These are phyloP conservation scores for Bipolaris zeicola DNA, from an alignment of 2,329 filamentous ascomycete species.

Conservation along the genomic window DNA sequence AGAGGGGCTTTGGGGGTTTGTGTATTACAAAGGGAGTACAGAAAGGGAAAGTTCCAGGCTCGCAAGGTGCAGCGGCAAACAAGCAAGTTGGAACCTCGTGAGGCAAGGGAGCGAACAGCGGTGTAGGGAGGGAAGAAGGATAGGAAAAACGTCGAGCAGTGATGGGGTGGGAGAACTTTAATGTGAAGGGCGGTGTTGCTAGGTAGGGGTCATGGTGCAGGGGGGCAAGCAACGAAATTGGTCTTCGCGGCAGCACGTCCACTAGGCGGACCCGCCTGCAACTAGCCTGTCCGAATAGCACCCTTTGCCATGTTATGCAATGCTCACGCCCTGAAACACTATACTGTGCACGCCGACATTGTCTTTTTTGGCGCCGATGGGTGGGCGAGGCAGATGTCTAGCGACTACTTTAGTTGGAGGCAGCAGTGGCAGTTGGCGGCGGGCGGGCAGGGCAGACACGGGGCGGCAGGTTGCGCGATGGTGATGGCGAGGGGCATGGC, in stretches of 20 bases:
- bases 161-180: slow-evolving; percentile 44
- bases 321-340: slow-evolving; percentile 33
- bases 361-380: slow-evolving; percentile 9
- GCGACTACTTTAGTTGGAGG: too few relatives aligned
- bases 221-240: slow-evolving; percentile 42
- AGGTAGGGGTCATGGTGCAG: slow-evolving; percentile 36
- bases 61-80: slow-evolving; percentile 35
- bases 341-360: slow-evolving; percentile 31
- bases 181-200: slow-evolving; percentile 44
- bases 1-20: slow-evolving; percentile 24
- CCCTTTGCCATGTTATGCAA: slow-evolving; percentile 42
- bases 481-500: not conserved
- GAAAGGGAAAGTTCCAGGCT: slow-evolving; percentile 37
- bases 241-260: slow-evolving; percentile 38
- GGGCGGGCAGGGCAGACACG: not conserved
- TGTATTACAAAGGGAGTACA: slow-evolving; percentile 45
- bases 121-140: slow-evolving; percentile 41
- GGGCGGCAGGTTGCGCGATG: not conserved
- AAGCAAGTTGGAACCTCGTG: slow-evolving; percentile 38
- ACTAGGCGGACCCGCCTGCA: slow-evolving; percentile 39
- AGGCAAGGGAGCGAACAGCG: slow-evolving; percentile 30
- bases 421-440: too few relatives aligned
- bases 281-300: slow-evolving; percentile 35
- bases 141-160: slow-evolving; percentile 32
- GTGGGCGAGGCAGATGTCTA: not conserved